Evolutionary conservation across 2,329 filamentous ascomycete species (phyloP).

Genomic region (Botryotinia globosa): DNA sequence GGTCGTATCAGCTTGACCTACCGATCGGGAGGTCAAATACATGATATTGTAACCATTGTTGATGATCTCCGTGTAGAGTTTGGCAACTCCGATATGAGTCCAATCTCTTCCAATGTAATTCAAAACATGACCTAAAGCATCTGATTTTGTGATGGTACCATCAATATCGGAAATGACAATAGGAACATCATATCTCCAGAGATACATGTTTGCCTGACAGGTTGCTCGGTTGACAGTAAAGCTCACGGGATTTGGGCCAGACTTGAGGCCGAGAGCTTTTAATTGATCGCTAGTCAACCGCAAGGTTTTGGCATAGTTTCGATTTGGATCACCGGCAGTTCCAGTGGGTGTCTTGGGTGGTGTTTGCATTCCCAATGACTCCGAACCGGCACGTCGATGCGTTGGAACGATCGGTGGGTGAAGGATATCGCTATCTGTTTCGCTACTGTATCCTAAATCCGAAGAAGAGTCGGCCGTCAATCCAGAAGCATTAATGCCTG

Average conservation of each 20-base stretch:
- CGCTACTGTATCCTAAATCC: slow-evolving; percentile 93
- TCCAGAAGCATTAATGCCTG: slow-evolving; percentile 41
- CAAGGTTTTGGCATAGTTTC: slow-evolving; percentile 95
- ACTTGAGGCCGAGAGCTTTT: slow-evolving; percentile 76
- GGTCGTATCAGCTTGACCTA: slow-evolving; percentile 90
- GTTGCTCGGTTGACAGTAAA: slow-evolving; percentile 96
- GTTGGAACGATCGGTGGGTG: slow-evolving; percentile 46
- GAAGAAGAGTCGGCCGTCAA: slow-evolving; percentile 66
- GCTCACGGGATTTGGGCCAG: slow-evolving; percentile 88
- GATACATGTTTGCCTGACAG: slow-evolving; percentile 87
- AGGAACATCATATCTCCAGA: slow-evolving; percentile 87
- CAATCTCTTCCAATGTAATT: slow-evolving; percentile 98
- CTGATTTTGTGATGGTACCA: slow-evolving; percentile 97
- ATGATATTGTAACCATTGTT: slow-evolving; percentile 98
- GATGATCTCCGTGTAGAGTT: slow-evolving; percentile 92
- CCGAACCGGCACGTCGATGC: slow-evolving; percentile 59
- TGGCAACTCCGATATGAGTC: slow-evolving; percentile 95
- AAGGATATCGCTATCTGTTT: slow-evolving; percentile 63
- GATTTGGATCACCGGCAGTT: slow-evolving; percentile 64
- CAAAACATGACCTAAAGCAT: slow-evolving; percentile 87
- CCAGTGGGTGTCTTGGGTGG: slow-evolving; percentile 68
- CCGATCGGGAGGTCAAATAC: slow-evolving; percentile 91
- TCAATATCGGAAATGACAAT: slow-evolving; percentile 99
- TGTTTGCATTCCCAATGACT: slow-evolving; percentile 53
- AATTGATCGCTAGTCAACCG: slow-evolving; percentile 93